Percentiles rank a stretch among this genome's conserved stretches.
Conservation (phyloP, 2,329 filamentous ascomycete genomes). For the Cercospora sesami region DNA sequence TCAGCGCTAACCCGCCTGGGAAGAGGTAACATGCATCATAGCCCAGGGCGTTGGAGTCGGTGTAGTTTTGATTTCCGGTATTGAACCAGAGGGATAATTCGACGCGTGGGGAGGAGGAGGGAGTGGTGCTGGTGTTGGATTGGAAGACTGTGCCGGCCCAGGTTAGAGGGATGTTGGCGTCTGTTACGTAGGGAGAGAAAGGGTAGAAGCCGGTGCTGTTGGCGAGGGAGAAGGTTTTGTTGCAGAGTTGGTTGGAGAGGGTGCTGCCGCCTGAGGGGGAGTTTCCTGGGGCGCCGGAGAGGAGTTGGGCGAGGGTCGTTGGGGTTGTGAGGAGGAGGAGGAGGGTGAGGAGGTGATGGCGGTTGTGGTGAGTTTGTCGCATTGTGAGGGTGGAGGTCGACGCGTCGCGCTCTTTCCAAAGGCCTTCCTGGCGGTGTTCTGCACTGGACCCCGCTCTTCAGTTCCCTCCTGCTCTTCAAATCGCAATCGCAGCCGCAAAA, state of each 20-base stretch:
- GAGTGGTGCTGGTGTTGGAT: not conserved
- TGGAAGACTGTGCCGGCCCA: constrained; percentile 20
- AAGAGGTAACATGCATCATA: constrained; percentile 22
- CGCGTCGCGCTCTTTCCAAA: not conserved
- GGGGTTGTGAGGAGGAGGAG: not conserved
- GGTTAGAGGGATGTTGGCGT: constrained; percentile 1
- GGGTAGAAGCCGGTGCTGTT: constrained; percentile 15
- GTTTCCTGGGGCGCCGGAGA: constrained; percentile 14
- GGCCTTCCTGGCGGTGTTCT: not conserved
- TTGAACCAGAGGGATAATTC: constrained; percentile 23
- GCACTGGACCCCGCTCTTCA: not conserved
- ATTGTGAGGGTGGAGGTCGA: not conserved
- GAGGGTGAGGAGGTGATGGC: not conserved
- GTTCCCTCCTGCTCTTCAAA: no score
- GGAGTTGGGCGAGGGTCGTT: constrained; percentile 10
- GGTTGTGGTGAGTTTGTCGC: not conserved
- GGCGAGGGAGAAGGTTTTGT: constrained; percentile 16
- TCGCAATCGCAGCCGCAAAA: no score
- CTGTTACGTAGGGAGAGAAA: constrained; percentile 8
- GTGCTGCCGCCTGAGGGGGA: not conserved
- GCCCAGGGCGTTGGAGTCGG: constrained; percentile 17
- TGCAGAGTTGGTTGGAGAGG: constrained; percentile 16
- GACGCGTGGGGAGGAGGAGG: constrained; percentile 1
- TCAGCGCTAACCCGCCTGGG: constrained; percentile 3
- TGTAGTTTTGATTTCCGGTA: constrained; percentile 11